Base-by-base conservation (phyloP, 129 eudicot species). In the Rutidosis leptorrhynchoides region DNA sequence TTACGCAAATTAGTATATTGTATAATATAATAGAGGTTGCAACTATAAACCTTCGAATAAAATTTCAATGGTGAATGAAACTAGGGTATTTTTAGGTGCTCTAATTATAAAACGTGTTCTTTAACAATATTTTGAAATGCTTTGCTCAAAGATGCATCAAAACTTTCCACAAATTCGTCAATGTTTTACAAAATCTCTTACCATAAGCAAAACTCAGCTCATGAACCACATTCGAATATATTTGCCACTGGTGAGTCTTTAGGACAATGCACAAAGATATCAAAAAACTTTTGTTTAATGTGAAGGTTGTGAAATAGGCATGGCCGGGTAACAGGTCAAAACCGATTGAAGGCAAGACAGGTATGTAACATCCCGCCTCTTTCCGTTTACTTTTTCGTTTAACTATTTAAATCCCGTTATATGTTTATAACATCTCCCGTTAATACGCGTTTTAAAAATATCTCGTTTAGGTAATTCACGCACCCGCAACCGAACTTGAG, bases 161-260 rank as follows among this genome's bases (percentile, higher is more conserved):
- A 53, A 21, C 58, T 28, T 22, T 19, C 30, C 27, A 21, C 28
- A 55, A 55, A 55, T 55, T 12, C 32, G 3, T 23, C 30, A 55
- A 17, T 24, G 29, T 55, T 55, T 55, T 12, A 65, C 81, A 82
- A 82, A 78, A 78, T 56, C 71, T 62, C 66, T 56, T 7, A 61
- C 73, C 68, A 54, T 40, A 40, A 40, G 46, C 12, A 40, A 15
- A 40, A 40, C 59, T 54, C 59, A n/a, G 7, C 29, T 54, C 59
- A 54, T 54, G 59, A 54, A 54, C 59, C 59, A 54, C 26, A 2
- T 54, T 22, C 29, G 59, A 14, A 54, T 54, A 20, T 54, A 54
- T 54, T 25, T 54, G 6, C 59, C 59, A 3, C 59, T 21, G 59
- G 59, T 54, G 29, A 22, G 59, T 54, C 59, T 54, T 12, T 40